Evolutionary conservation across 129 eudicot genomes (phyloP).

Genomic region (Deinandra increscens): DNA sequence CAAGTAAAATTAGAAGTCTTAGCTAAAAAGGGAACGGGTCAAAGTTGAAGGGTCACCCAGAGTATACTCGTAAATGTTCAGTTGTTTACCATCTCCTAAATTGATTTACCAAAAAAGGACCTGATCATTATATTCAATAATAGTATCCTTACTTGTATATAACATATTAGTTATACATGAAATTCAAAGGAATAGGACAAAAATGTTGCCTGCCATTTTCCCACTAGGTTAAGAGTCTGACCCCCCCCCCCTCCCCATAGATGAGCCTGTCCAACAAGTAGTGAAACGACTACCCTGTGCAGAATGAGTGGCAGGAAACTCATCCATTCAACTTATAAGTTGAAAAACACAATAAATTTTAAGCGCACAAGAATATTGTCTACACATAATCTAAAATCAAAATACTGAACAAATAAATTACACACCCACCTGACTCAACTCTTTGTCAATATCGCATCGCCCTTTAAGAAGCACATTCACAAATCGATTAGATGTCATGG

Average conservation of each 20-base stretch:
- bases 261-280: background rate
- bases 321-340: background rate
- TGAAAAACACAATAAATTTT: background rate
- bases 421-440: constrained; percentile 63
- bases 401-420: background rate
- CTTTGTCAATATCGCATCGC: constrained; percentile 46
- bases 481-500: constrained; percentile 48
- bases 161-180: background rate
- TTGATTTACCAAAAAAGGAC: background rate
- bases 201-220: background rate
- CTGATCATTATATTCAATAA: background rate
- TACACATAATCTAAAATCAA: background rate
- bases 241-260: background rate
- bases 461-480: constrained; percentile 69
- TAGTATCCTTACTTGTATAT: background rate
- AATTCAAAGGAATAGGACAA: background rate
- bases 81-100: background rate
- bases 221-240: background rate
- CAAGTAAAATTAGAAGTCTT: background rate
- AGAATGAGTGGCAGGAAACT: background rate
- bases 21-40: background rate
- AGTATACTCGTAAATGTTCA: background rate
- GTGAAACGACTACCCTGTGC: background rate
- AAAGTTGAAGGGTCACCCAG: background rate
- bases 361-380: background rate